Evolutionary conservation across 2,329 filamentous ascomycete species (phyloP), one percentile per base, ranked within the genome.

Genomic region (Venturia carpophila): DNA sequence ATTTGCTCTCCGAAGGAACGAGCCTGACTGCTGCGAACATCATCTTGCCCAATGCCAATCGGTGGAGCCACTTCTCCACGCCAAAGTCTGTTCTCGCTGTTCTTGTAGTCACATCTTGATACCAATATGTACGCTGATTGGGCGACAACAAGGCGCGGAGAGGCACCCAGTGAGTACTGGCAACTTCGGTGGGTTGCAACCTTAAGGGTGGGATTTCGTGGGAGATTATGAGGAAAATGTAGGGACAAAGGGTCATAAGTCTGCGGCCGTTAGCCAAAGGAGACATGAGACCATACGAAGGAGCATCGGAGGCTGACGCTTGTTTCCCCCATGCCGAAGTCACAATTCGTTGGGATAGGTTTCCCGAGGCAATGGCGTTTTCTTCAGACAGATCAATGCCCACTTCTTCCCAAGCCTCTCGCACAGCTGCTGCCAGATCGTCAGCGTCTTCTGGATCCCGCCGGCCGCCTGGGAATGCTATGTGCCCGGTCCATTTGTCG

Each of bases 211-310:
- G 84, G 5, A 66, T 63, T 30, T 80, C 76, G 37, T 82, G 81
- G 21, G 79, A 79, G 2, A 83, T 87, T 65, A 85, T 75, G 30
- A 90, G 76, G 72, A 87, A 89, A 55, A 89, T 79, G 72, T 86
- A 88, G 0, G 87, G 87, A 70, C 86, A 89, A 9, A 89, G 78
- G 4, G 89, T 85, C 84, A 89, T 87, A 30, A 89, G 75, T 10
- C 84, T 85, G 68, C 65, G 69, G 45, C 37, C 58, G 65, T 74
- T 64, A 73, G 70, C 64, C 64, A 49, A 34, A 39, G 43, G 13
- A 30, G 19, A 61, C 45, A 63, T 58, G 17, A 19, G 41, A 42
- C 64, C 30, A 13, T 52, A 56, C 5, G 41, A 55, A 43, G 58
- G 34, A 15, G 19, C 17, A n/a, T 58, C 34, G 56, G 47, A 39